Conservation (phyloP, 352 stramenopile genomes). For the Hyphochytrium catenoides region DNA sequence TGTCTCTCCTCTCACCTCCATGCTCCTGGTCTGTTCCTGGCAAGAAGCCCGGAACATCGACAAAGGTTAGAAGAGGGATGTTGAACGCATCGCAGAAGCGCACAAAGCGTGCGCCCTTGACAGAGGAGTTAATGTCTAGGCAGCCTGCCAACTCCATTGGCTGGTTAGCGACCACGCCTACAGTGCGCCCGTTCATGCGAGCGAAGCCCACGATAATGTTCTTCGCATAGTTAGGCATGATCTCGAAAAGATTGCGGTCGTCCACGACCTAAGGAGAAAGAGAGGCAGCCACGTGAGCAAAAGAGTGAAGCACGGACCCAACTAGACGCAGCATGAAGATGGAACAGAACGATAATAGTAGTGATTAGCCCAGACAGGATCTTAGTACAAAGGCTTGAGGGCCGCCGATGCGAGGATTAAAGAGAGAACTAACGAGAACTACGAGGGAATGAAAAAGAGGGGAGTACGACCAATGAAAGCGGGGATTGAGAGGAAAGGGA, state of each 20-base stretch:
- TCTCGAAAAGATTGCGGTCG: constrained; percentile 86
- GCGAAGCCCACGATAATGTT: constrained; percentile 94
- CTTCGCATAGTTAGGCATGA: constrained; percentile 86
- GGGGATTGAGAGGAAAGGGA: no score
- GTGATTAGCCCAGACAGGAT: no score
- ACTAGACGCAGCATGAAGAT: no score
- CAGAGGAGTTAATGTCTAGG: constrained; percentile 88
- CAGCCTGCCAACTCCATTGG: constrained; percentile 85
- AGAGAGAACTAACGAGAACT: no score
- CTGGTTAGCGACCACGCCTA: constrained; percentile 95
- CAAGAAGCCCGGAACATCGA: constrained; percentile 95
- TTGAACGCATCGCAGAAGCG: constrained; percentile 95
- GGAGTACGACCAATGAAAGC: no score
- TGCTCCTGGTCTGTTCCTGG: constrained; percentile 79
- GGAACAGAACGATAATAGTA: no score
- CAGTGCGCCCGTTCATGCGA: constrained; percentile 82
- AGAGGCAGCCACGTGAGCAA: no score
- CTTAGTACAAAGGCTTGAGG: no score
- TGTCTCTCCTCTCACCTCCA: no score
- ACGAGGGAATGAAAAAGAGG: no score
- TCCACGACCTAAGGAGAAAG: constrained; percentile 64
- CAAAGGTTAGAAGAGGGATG: constrained; percentile 92
- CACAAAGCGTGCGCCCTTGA: constrained; percentile 92
- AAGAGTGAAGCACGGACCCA: no score
- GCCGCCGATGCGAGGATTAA: no score